Evolutionary conservation across 2,329 filamentous ascomycete genomes (phyloP), one percentile per base, ranked within the genome.

Genomic region (Cercospora zeae-maydis): DNA sequence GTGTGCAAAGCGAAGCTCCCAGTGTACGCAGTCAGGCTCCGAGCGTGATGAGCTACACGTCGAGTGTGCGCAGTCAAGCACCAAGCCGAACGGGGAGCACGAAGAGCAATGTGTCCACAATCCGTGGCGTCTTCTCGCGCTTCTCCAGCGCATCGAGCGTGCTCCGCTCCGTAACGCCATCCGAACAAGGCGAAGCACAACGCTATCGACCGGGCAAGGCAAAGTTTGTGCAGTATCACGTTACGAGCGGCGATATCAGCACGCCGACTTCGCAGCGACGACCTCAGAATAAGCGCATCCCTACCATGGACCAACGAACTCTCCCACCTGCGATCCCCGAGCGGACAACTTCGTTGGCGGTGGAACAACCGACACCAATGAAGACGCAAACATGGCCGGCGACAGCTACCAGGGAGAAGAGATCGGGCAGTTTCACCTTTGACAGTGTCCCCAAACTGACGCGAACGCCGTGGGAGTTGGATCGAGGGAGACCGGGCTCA

Each of bases 401-500:
- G 36, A 63, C 14, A 37, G 39, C 55, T 10, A 34, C 31, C 4
- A 54, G 34, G 52, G 54, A 58, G 36, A 59, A 51, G 31, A 61
- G 37, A 61, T 52, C 52, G 21, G 66, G 66, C 13, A 66, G 52
- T 39, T 63, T 61, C 37, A 55, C 53, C 1, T 66, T 66, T 31
- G 60, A 63, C 24, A 56, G 51, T 16, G n/a, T 59, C 16, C 64
- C 61, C 8, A 62, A 59, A n/a, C 55, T 73, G 30, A 74, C 72
- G 4, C 72, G 70, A 58, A 78, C 77, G 7, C 73, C 75, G 9
- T 78, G 78, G 77, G 77, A 78, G 62, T 53, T 71, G 10, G 73
- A 76, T 45, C 70, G 75, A 51, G 58, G 60, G 13, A 53, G 63
- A 27, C 64, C 66, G 6, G 58, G 36, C 16, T 65, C 65, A 36